Percentiles rank a stretch among this genome's conserved stretches.
These are phyloP conservation scores for Aspergillus aculeatinus DNA, from an alignment of 2,329 filamentous ascomycete genomes.

Conservation along the genomic window DNA sequence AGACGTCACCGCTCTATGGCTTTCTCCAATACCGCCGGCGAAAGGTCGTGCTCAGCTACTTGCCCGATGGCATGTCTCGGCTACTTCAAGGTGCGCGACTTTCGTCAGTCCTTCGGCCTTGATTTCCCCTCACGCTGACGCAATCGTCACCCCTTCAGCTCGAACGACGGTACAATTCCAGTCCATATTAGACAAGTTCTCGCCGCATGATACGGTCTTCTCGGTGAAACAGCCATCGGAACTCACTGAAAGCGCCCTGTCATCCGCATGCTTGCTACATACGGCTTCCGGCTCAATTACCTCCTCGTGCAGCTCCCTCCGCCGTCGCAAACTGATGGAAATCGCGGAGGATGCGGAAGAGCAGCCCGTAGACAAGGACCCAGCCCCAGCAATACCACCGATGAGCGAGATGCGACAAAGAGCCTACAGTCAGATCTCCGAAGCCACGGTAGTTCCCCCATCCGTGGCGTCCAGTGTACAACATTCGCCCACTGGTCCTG, in stretches of 20 bases:
- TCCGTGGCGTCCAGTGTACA: conserved; percentile 19
- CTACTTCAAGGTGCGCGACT: conserved; percentile 78
- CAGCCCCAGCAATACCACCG: conserved; percentile 25
- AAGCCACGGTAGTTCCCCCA: conserved; percentile 36
- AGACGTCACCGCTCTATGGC: conserved; percentile 85
- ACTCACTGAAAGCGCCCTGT: conserved; percentile 82
- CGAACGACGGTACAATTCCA: conserved; percentile 73
- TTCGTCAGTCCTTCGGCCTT: neutral
- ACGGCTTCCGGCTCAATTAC: conserved; percentile 82
- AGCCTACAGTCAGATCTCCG: conserved; percentile 34
- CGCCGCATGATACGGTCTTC: conserved; percentile 83
- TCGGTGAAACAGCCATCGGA: conserved; percentile 72
- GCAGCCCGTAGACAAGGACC: conserved; percentile 61
- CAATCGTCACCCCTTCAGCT: conserved; percentile 52
- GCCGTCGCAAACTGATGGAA: conserved; percentile 76
- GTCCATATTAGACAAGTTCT: conserved; percentile 65
- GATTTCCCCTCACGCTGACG: conserved; percentile 12
- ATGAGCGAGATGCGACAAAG: conserved; percentile 22
- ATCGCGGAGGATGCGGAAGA: conserved; percentile 94
- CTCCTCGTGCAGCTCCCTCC: conserved; percentile 78
- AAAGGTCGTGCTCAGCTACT: conserved; percentile 88
- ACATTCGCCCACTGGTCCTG: conserved; percentile 19
- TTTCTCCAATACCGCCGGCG: conserved; percentile 85
- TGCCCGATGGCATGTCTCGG: conserved; percentile 86
- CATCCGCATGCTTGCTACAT: conserved; percentile 84